phyloP scores from a whole-genome alignment of 1,139 yeast species.

The Debaryomyces singareniensis region DNA sequence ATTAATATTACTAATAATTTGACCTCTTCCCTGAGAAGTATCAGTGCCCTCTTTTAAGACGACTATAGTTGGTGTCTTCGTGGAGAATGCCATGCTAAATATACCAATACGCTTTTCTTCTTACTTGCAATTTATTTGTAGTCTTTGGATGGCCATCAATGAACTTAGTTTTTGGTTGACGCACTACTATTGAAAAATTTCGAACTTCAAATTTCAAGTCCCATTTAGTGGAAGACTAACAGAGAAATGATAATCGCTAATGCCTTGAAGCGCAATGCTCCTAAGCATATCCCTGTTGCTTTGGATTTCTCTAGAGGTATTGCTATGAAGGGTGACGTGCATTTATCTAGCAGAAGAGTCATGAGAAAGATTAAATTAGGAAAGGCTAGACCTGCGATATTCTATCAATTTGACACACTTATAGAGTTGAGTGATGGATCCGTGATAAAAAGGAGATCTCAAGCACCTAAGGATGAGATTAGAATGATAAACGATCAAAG shows the following conservation, averaged over 20 bases:
- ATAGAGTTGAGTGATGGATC: constrained; percentile 94
- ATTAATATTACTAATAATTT: constrained; percentile 87
- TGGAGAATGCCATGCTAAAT: constrained; percentile 68
- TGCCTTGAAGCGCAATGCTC: neutral
- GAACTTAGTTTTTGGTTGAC: neutral
- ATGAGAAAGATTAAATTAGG: constrained; percentile 57
- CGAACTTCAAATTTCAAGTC: no score
- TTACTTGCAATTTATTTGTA: no score
- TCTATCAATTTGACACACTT: constrained; percentile 78
- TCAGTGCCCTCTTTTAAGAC: constrained; percentile 98
- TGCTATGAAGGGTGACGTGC: constrained; percentile 31
- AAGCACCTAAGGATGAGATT: constrained; percentile 81
- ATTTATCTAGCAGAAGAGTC: constrained; percentile 45
- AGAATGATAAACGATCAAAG: constrained; percentile 86
- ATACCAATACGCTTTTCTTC: neutral
- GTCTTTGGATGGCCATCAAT: neutral
- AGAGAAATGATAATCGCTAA: neutral
- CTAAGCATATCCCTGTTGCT: neutral
- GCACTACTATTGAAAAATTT: no score
- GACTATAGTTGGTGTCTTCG: constrained; percentile 93
- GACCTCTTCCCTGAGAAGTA: constrained; percentile 93
- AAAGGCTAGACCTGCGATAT: constrained; percentile 87
- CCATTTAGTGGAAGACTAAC: no score
- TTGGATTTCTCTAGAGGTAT: constrained; percentile 15
- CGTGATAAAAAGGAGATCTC: constrained; percentile 75